Evolutionary conservation across 2,329 filamentous ascomycete genomes (phyloP).

Genomic region (Tolypocladium tropicale): DNA sequence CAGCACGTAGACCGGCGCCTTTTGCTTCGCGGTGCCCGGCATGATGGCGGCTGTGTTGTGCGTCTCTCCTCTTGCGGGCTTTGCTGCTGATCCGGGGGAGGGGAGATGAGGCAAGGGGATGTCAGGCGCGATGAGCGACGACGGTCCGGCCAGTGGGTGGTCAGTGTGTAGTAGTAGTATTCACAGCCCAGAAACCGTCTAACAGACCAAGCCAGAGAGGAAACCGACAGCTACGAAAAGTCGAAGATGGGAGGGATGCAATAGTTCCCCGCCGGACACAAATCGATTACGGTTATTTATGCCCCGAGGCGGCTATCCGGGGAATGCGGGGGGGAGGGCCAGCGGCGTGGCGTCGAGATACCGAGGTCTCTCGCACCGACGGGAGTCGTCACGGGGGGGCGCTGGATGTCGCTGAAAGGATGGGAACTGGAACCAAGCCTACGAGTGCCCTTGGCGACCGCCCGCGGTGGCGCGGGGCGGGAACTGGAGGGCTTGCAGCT

Average conservation of each 20-base stretch:
- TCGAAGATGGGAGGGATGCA: too few relatives aligned
- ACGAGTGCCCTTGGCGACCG: too few relatives aligned
- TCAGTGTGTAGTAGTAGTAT: too few relatives aligned
- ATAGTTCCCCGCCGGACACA: background rate
- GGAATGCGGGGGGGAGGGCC: background rate
- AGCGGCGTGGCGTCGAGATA: too few relatives aligned
- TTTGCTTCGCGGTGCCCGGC: slow-evolving; percentile 26
- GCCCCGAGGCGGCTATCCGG: background rate
- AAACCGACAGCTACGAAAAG: too few relatives aligned
- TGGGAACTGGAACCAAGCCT: too few relatives aligned
- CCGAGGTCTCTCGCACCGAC: slow-evolving; percentile 18
- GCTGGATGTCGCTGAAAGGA: background rate
- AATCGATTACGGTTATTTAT: background rate
- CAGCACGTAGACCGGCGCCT: slow-evolving; percentile 66
- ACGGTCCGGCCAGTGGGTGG: too few relatives aligned
- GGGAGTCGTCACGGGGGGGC: background rate
- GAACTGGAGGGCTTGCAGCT: too few relatives aligned
- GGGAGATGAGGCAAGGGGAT: background rate
- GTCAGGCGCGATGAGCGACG: too few relatives aligned
- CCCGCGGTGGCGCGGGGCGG: too few relatives aligned
- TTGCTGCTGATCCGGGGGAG: background rate
- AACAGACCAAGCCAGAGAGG: too few relatives aligned
- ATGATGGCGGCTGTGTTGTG: slow-evolving; percentile 23
- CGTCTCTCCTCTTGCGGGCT: background rate
- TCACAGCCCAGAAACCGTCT: too few relatives aligned